Percentiles rank a stretch among this genome's conserved stretches.
phyloP scores from a whole-genome alignment of 2,329 filamentous ascomycete species.

The Neodidymelliopsis sp. region DNA sequence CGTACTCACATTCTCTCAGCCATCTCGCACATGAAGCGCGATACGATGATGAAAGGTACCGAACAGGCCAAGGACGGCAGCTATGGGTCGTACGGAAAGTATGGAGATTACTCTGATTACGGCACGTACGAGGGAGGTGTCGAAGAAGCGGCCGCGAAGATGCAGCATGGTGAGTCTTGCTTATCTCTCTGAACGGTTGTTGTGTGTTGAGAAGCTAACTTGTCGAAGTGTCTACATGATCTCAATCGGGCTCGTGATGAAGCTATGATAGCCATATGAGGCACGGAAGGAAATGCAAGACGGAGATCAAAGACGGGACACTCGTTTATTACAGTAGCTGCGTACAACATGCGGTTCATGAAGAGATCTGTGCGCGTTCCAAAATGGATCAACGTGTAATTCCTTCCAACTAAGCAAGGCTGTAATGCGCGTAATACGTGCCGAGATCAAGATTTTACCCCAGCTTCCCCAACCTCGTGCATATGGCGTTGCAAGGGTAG shows the following conservation, averaged over 20 bases:
- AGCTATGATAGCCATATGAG: no score
- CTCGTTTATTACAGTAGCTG: not conserved
- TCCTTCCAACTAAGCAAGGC: not conserved
- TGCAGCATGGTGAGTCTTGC: not conserved
- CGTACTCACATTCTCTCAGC: not conserved
- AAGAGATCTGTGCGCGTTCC: no score
- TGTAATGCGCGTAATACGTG: constrained; percentile 3
- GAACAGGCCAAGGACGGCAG: constrained; percentile 6
- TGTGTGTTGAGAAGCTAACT: no score
- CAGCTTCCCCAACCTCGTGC: constrained; percentile 11
- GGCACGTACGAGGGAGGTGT: constrained; percentile 5
- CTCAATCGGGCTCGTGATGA: no score
- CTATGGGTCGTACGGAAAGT: constrained; percentile 15
- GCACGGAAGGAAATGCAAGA: not conserved
- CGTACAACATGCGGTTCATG: no score
- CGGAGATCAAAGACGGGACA: not conserved
- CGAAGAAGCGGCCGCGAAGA: constrained; percentile 12
- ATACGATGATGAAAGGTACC: not conserved
- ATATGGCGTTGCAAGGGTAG: constrained; percentile 2
- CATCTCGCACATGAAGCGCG: constrained; percentile 7
- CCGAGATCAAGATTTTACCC: constrained; percentile 16
- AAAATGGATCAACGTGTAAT: not conserved
- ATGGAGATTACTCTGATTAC: constrained; percentile 7
- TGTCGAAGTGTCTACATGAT: no score
- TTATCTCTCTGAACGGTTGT: no score